Conservation (phyloP, 257 asterid species). For the Perilla frutescens region DNA sequence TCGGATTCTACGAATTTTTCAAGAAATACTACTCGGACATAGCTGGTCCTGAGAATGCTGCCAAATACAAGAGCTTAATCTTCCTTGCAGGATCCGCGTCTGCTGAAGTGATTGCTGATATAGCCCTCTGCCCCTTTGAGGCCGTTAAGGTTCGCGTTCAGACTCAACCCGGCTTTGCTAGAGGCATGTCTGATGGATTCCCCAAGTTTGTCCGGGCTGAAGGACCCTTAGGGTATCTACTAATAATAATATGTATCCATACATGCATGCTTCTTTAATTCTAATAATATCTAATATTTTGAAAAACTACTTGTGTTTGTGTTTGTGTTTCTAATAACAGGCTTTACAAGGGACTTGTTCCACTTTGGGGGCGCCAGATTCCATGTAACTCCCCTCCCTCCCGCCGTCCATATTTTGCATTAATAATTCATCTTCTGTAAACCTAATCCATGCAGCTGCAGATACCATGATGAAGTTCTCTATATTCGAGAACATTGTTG, state of each 20-base stretch:
- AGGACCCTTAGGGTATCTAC: conserved; percentile 68
- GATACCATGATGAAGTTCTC: conserved; percentile 97
- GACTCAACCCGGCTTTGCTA: conserved; percentile 87
- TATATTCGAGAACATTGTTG: conserved; percentile 77
- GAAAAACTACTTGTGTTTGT: not conserved
- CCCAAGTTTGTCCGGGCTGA: conserved; percentile 77
- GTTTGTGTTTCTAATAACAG: conserved; percentile 40
- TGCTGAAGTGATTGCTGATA: conserved; percentile 81
- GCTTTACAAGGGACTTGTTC: conserved; percentile 82
- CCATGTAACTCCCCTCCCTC: conserved; percentile 62
- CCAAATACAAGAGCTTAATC: conserved; percentile 79
- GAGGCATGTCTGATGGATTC: conserved; percentile 79
- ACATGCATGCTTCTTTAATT: too few relatives aligned
- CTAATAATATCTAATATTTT: too few relatives aligned
- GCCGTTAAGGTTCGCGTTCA: conserved; percentile 91
- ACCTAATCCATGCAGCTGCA: not conserved
- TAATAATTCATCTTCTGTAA: too few relatives aligned
- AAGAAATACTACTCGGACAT: conserved; percentile 86
- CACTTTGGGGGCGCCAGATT: conserved; percentile 96
- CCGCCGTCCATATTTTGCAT: not conserved
- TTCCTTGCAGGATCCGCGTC: conserved; percentile 93
- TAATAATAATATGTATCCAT: too few relatives aligned
- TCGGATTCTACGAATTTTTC: conserved; percentile 82
- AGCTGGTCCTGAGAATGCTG: conserved; percentile 80
- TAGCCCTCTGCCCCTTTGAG: conserved; percentile 91